Conservation (phyloP, 2,329 filamentous ascomycete genomes). For the Botrytis hyacinthi region DNA sequence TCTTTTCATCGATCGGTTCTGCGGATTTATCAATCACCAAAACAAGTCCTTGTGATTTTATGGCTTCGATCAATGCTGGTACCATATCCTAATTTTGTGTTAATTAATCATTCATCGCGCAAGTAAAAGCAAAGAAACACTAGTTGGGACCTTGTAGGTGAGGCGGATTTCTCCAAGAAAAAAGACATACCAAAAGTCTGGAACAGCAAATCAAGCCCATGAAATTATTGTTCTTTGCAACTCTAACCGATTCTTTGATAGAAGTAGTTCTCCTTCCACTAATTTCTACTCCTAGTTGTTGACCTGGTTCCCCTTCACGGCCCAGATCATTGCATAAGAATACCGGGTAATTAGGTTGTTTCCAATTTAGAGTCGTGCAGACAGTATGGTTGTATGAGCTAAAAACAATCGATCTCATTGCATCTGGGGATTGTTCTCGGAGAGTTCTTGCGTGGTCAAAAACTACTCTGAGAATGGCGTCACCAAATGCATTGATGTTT, state of each 20-base stretch:
- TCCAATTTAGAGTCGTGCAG: slow-evolving; percentile 97
- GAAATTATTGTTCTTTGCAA: slow-evolving; percentile 93
- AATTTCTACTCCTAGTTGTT: slow-evolving; percentile 35
- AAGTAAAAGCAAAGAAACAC: neutral
- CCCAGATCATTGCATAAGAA: slow-evolving; percentile 93
- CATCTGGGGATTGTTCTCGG: slow-evolving; percentile 64
- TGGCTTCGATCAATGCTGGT: slow-evolving; percentile 84
- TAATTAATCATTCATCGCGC: slow-evolving; percentile 23
- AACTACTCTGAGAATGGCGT: slow-evolving; percentile 77
- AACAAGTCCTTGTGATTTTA: slow-evolving; percentile 91
- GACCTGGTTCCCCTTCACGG: slow-evolving; percentile 48
- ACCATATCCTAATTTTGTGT: slow-evolving; percentile 72
- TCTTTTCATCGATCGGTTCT: slow-evolving; percentile 36
- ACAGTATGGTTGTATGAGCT: slow-evolving; percentile 88
- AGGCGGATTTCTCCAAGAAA: neutral
- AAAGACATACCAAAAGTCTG: slow-evolving; percentile 69
- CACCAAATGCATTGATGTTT: slow-evolving; percentile 84
- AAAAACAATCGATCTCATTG: slow-evolving; percentile 85
- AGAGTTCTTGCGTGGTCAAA: slow-evolving; percentile 83
- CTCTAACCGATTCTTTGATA: slow-evolving; percentile 91
- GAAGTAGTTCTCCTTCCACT: slow-evolving; percentile 75
- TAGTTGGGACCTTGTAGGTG: neutral
- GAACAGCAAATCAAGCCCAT: slow-evolving; percentile 96
- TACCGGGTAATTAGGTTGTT: slow-evolving; percentile 96
- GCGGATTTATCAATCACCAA: slow-evolving; percentile 84